Evolutionary conservation across 768 basidiomycete genomes (phyloP).

Genomic region (Pulveroboletus sp.): DNA sequence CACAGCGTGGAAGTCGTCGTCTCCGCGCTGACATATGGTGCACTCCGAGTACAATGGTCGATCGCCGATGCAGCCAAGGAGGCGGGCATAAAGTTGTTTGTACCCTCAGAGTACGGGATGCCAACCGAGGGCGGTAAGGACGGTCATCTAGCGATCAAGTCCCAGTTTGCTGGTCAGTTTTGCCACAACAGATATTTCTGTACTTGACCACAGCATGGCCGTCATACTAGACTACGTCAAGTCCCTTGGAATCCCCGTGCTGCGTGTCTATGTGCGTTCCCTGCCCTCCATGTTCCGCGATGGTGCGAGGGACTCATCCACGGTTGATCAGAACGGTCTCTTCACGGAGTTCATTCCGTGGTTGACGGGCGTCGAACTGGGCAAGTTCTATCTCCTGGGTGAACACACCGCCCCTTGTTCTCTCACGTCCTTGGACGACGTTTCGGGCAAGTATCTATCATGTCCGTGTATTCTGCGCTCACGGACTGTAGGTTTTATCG

Average conservation of each 20-base stretch:
- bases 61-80: constrained; percentile 35
- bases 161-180: constrained; percentile 26
- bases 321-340: constrained; percentile 27
- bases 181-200: neutral
- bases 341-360: constrained; percentile 31
- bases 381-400: constrained; percentile 31
- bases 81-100: constrained; percentile 36
- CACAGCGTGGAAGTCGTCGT: constrained; percentile 33
- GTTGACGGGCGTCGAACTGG: constrained; percentile 24
- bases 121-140: constrained; percentile 31
- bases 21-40: constrained; percentile 30
- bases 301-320: neutral
- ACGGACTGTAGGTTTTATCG: constrained; percentile 32
- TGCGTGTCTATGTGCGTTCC: constrained; percentile 32
- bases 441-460: constrained; percentile 26
- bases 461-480: neutral
- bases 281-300: neutral
- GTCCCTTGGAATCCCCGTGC: constrained; percentile 25
- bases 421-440: constrained; percentile 31
- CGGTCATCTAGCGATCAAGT: constrained; percentile 23
- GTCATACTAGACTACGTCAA: constrained; percentile 25
- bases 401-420: constrained; percentile 29
- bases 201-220: neutral
- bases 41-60: constrained; percentile 20
- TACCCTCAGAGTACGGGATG: constrained; percentile 37